Evolutionary conservation across 768 basidiomycete species (phyloP).

Genomic region (Terana coerulea): DNA sequence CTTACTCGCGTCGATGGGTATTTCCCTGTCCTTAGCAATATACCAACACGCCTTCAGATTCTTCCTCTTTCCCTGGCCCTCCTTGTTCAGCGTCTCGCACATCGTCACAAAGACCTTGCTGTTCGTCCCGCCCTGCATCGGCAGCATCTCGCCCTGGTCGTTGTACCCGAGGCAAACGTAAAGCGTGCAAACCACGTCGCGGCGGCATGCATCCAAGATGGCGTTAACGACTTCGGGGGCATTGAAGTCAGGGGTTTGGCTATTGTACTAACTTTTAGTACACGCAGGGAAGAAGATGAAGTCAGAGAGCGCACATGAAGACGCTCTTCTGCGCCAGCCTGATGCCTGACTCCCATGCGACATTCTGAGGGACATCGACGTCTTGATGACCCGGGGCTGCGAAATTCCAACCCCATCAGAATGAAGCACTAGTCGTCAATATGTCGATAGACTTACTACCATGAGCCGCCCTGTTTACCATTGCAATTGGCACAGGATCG

Average conservation of each 20-base stretch:
- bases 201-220: slow-evolving; percentile 54
- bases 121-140: slow-evolving; percentile 67
- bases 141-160: slow-evolving; percentile 52
- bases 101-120: slow-evolving; percentile 61
- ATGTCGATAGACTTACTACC: slow-evolving; percentile 16
- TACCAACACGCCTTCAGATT: slow-evolving; percentile 45
- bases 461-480: slow-evolving; percentile 60
- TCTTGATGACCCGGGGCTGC: slow-evolving; percentile 40
- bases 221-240: slow-evolving; percentile 58
- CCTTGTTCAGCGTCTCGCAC: slow-evolving; percentile 45
- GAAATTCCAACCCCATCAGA: background rate
- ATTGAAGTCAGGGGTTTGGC: slow-evolving; percentile 69
- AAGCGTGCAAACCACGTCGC: slow-evolving; percentile 56
- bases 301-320: slow-evolving; percentile 44
- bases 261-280: slow-evolving; percentile 20
- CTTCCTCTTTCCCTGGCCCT: slow-evolving; percentile 39
- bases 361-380: slow-evolving; percentile 52
- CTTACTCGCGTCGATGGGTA: slow-evolving; percentile 59
- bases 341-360: slow-evolving; percentile 64
- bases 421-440: background rate
- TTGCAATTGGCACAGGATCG: slow-evolving; percentile 56
- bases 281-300: slow-evolving; percentile 14
- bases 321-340: slow-evolving; percentile 54
- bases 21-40: slow-evolving; percentile 59
- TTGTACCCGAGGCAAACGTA: slow-evolving; percentile 49